Evolutionary conservation across 1,284 basidiomycete genomes (phyloP).

Genomic region (Trichosporon ovoides): DNA sequence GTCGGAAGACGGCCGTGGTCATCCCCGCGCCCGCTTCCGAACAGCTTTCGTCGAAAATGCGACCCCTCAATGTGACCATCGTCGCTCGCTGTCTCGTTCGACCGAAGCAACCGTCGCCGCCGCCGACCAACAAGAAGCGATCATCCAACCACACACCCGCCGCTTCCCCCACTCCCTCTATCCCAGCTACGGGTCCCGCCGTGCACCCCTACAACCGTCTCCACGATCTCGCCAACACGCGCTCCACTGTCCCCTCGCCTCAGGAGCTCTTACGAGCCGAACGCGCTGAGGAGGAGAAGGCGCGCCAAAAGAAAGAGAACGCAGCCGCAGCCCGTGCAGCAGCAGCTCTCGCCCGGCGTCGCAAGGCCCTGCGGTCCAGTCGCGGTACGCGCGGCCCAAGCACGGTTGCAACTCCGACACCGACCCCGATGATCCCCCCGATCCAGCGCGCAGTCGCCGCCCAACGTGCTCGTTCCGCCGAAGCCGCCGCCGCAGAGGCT

Average conservation of each 20-base stretch:
- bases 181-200: neutral
- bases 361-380: constrained; percentile 16
- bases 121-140: constrained; percentile 14
- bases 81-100: constrained; percentile 30
- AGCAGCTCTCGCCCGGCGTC: constrained; percentile 21
- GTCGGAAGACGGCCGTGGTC: constrained; percentile 12
- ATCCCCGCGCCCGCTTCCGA: constrained; percentile 8
- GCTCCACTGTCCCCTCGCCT: constrained; percentile 30
- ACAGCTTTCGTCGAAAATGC: constrained; percentile 20
- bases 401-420: constrained; percentile 6
- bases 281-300: constrained; percentile 29
- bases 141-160: constrained; percentile 17
- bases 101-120: constrained; percentile 9
- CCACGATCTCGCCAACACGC: constrained; percentile 32
- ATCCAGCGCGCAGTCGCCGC: constrained; percentile 20
- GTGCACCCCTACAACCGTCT: constrained; percentile 33
- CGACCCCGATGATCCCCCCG: constrained; percentile 20
- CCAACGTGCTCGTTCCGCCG: constrained; percentile 19
- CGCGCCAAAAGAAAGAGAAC: constrained; percentile 29
- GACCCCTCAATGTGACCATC: constrained; percentile 30
- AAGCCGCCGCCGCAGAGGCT: constrained; percentile 13
- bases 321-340: constrained; percentile 29
- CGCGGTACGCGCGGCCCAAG: constrained; percentile 14
- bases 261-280: constrained; percentile 27
- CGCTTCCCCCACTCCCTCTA: constrained; percentile 14